A percentile compares a stretch with the other conserved stretches of the same genome.
Conservation (phyloP, 129 eudicot species). For the Solidago caesia region DNA sequence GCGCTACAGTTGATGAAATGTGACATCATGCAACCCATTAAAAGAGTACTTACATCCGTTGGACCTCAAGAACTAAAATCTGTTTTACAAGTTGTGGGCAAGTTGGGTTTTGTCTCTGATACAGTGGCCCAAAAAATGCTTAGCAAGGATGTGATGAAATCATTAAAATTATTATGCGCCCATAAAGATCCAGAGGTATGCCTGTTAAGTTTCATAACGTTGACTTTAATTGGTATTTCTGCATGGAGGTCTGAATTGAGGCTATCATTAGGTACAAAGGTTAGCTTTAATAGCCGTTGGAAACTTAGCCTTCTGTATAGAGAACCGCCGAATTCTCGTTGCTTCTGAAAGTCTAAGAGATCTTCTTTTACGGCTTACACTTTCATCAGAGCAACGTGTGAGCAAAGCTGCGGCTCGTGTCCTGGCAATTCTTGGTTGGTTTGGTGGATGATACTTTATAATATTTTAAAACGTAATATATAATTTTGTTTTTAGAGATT, state of each 20-base stretch:
- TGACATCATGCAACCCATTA: slow-evolving; percentile 94
- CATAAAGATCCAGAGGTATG: slow-evolving; percentile 85
- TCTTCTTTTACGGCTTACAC: slow-evolving; percentile 76
- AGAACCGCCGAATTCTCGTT: slow-evolving; percentile 71
- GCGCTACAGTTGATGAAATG: slow-evolving; percentile 88
- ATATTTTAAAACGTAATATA: neutral
- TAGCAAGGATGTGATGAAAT: slow-evolving; percentile 20
- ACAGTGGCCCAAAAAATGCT: slow-evolving; percentile 21
- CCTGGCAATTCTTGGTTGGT: slow-evolving; percentile 82
- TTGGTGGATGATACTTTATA: slow-evolving; percentile 10
- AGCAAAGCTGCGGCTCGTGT: slow-evolving; percentile 91
- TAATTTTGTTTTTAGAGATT: slow-evolving; percentile 2
- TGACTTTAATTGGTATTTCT: neutral
- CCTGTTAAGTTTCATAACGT: neutral
- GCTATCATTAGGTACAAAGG: slow-evolving; percentile 68
- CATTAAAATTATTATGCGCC: slow-evolving; percentile 52
- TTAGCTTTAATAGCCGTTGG: slow-evolving; percentile 79
- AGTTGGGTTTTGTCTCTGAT: slow-evolving; percentile 50
- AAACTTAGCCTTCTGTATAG: slow-evolving; percentile 78
- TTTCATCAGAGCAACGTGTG: slow-evolving; percentile 66
- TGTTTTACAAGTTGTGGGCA: slow-evolving; percentile 83
- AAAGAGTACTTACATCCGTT: slow-evolving; percentile 71
- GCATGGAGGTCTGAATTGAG: slow-evolving; percentile 20
- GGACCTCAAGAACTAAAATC: slow-evolving; percentile 79
- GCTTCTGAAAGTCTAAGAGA: slow-evolving; percentile 89